Evolutionary conservation across 805 yeast genomes (phyloP), one percentile per base, ranked within the genome.

Genomic region (Teunomyces cretensis): DNA sequence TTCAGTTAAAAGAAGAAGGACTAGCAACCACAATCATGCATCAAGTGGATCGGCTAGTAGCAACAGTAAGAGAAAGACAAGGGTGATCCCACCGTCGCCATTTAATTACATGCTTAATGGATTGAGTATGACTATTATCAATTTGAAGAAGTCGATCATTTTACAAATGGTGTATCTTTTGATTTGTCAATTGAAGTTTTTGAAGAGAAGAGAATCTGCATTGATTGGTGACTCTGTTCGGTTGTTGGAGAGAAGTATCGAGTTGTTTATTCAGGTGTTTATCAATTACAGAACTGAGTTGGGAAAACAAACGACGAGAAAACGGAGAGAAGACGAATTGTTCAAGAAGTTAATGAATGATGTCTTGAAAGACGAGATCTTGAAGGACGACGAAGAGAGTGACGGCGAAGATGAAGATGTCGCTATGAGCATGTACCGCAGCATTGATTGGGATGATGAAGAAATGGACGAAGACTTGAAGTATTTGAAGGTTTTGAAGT

Each of bases 371-470:
- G 70, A 64, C 6, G 74, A 72, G 44, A 61, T 72, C 9, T 56
- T 71, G 41, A 57, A 53, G 33, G 68, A 65, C 24, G 64, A 55
- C 22, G 53, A 58, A 15, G 54, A 54, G 1, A 51, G 56, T 27
- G 58, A 53, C 11, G 50, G 54, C n/a, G 71, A 62, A 19, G 64
- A 60, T 12, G 61, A 58, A 28, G 67, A 60, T 8, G 67, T 58
- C 13, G 60, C 56, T 13, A 57, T 55, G 12, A 17, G 43, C 15
- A 36, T 16, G 30, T 48, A 58, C 12, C 51, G 50, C 14, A 67
- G 58, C n/a, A 70, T 71, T 6, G 77, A 72, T 52, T 72, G 77
- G 77, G 77, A 72, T 47, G 76, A 72, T 46, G 76, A 72, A 49
- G 70, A 69, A 16, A 62, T 72, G 74, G 75, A 71, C 49, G 77